phyloP scores from a whole-genome alignment of 805 yeast species.

The Wickerhamomyces alni region DNA sequence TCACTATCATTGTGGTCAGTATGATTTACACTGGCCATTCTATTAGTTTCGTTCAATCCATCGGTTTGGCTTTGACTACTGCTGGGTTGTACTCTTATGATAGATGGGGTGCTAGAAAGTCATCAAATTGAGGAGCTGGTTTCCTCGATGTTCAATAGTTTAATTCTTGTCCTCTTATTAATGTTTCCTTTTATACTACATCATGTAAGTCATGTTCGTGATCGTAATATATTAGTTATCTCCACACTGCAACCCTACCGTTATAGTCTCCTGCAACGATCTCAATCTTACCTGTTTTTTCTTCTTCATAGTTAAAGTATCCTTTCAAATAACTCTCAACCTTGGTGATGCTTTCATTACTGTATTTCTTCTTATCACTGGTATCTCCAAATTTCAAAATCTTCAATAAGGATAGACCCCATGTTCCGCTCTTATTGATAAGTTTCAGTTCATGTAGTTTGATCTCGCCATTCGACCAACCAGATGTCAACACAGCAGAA shows the following conservation, averaged over 20 bases:
- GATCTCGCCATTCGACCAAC: conserved; percentile 27
- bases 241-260: conserved; percentile 49
- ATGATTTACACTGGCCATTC: conserved; percentile 54
- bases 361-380: conserved; percentile 9
- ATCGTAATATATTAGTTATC: conserved; percentile 14
- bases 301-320: conserved; percentile 29
- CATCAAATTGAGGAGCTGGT: background rate
- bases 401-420: conserved; percentile 22
- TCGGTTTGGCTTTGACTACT: conserved; percentile 47
- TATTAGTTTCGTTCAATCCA: conserved; percentile 37
- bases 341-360: conserved; percentile 22
- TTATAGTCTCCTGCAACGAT: conserved; percentile 47
- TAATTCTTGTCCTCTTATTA: too few species aligned
- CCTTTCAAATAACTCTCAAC: conserved; percentile 29
- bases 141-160: too few species aligned
- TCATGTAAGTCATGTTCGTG: background rate
- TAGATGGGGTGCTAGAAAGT: conserved; percentile 38
- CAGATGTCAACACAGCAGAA: conserved; percentile 30
- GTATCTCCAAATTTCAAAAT: conserved; percentile 19
- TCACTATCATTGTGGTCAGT: conserved; percentile 76
- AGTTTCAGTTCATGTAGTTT: conserved; percentile 27
- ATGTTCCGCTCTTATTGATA: conserved; percentile 8
- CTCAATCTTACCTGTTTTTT: conserved; percentile 31
- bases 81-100: conserved; percentile 59
- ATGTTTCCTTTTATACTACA: background rate